Conservation (phyloP, 2,329 filamentous ascomycete genomes). For the Passalora sequoiae region DNA sequence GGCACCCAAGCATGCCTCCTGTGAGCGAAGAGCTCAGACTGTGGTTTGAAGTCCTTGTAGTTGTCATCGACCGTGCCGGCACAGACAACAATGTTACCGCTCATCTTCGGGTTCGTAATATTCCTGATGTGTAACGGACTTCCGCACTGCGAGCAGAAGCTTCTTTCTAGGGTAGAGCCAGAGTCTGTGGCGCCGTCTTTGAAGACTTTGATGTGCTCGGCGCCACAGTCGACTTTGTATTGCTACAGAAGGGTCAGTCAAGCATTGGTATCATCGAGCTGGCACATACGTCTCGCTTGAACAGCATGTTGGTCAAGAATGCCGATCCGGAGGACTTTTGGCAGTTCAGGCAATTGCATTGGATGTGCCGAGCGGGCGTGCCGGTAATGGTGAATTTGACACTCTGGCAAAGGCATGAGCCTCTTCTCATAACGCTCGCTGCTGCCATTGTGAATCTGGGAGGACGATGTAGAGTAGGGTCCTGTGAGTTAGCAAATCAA, state of each 20-base stretch:
- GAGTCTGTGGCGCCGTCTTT: constrained; percentile 2
- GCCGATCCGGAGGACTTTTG: constrained; percentile 1
- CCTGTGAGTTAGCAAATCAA: background rate
- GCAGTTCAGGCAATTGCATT: constrained; percentile 4
- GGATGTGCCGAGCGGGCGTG: constrained; percentile 2
- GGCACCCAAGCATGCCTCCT: constrained; percentile 3
- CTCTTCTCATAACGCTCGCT: background rate
- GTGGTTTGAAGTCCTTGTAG: constrained; percentile 1
- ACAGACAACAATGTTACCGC: background rate
- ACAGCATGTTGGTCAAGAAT: constrained; percentile 1
- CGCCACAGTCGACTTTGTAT: constrained; percentile 1
- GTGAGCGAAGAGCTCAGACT: constrained; percentile 2
- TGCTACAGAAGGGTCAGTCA: background rate
- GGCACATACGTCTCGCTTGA: constrained; percentile 2
- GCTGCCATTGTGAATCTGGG: background rate
- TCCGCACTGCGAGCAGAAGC: constrained; percentile 2
- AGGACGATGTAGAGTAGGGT: too few species aligned
- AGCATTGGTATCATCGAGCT: background rate
- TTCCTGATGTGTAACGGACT: constrained; percentile 1
- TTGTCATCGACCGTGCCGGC: background rate
- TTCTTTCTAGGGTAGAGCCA: constrained; percentile 1
- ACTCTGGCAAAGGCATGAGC: constrained; percentile 2
- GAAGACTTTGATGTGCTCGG: constrained; percentile 5
- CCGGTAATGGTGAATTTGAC: constrained; percentile 3
- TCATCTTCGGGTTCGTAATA: constrained; percentile 1